Conservation (phyloP, 345 rosid species). For the Tarenaya hassleriana region DNA sequence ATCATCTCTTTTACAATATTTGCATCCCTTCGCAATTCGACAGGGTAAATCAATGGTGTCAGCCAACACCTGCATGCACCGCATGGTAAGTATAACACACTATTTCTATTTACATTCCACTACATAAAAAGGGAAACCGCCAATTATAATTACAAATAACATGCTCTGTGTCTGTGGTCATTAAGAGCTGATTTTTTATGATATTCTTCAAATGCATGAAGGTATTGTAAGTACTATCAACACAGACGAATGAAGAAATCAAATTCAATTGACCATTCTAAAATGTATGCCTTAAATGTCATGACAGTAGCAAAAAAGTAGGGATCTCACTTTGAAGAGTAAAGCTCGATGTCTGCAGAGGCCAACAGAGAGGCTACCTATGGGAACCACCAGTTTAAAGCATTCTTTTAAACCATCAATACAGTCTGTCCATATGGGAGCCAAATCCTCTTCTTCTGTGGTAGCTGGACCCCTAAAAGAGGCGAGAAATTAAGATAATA, state of each 20-base stretch:
- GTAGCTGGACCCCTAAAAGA: constrained; percentile 63
- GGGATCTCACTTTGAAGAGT: constrained; percentile 78
- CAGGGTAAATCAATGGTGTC: constrained; percentile 92
- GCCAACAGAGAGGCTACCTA: constrained; percentile 86
- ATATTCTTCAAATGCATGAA: not conserved
- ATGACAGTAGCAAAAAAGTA: constrained; percentile 13
- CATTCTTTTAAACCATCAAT: constrained; percentile 71
- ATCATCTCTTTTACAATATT: constrained; percentile 75
- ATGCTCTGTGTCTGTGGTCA: constrained; percentile 11
- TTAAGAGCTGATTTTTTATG: constrained; percentile 5
- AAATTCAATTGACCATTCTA: constrained; percentile 3
- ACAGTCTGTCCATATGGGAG: constrained; percentile 71
- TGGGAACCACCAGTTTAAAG: constrained; percentile 83
- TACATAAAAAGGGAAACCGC: not conserved
- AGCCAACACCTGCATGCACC: constrained; percentile 70
- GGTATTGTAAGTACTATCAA: not conserved
- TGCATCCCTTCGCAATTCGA: constrained; percentile 98
- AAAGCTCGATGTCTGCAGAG: constrained; percentile 95
- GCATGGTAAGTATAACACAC: constrained; percentile 11
- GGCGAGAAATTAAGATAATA: constrained; percentile 7
- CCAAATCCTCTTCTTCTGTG: constrained; percentile 57
- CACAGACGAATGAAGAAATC: not conserved
- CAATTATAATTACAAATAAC: not conserved
- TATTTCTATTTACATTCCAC: not conserved
- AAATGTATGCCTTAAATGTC: constrained; percentile 1